Base-by-base conservation (phyloP, 495 filamentous ascomycete species). In the Daldinia decipiens region DNA sequence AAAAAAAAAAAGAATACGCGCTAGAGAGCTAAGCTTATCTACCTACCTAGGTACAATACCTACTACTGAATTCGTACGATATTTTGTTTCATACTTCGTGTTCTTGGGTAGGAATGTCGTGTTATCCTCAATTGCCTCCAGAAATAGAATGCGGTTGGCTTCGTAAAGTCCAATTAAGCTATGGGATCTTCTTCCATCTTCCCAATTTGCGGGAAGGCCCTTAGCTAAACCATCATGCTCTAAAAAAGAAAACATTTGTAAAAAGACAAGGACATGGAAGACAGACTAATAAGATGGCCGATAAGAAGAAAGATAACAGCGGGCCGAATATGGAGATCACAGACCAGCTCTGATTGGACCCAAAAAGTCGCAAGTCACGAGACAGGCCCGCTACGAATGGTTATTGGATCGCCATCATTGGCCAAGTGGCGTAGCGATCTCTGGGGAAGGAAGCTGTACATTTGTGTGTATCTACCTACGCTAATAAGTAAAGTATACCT, bases 361-460 rank as follows among this genome's bases (percentile, higher is more conserved):
- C 8, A 26, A 15, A 7, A 47, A 53, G 27, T 36, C 58, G 62
- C 38, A 62, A 53, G 52, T 54, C 56, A 57, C 57, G 57, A 59
- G 62, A 12, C 1, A 40, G 45, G 8, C 57, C 58, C 62, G 12
- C 39, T 61, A 53, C 27, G n/a, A 34, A 27, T 32, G 32, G 2
- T 34, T 39, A 51, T 68, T 51, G 34, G 12, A 31, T 29, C 5
- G 7, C 17, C 29, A 26, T 58, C 51, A 73, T 73, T 69, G 70
- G 65, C 26, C 26, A 51, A 27, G 4, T 43, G 34, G 50, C 32
- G 26, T 65, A 27, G 60, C 26, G 45, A 31, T 67, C 54, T 72
- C 70, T 56, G 70, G 70, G 70, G 70, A 68, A 72, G 70, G 70
- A 68, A 72, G 70, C 39, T 72, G 50, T 31, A 29, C 26, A 15